Base-by-base conservation (phyloP, 345 rosid species). In the Camelina laxa region DNA sequence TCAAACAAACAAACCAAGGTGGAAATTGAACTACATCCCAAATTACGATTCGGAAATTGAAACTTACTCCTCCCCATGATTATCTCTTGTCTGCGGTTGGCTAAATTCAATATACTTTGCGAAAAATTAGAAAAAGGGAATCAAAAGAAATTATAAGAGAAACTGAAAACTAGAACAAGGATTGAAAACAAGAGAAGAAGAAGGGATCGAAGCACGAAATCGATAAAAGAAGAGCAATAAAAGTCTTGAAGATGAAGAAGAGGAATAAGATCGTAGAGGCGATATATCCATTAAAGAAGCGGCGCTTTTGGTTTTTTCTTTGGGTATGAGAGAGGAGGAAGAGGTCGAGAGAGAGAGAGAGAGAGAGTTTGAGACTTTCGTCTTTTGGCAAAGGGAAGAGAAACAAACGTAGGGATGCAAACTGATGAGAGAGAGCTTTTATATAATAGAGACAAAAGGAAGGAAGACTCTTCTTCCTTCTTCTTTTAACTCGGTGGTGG, bases 11-110 rank as follows among this genome's bases (percentile, higher is more conserved):
- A 50, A 70, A 70, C 19, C 65, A 42, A 74, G n/a, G 49, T 47
- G 58, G 30, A 51, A 33, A 7, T 73, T 7, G 20, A 62, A 53
- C 33, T 36, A 49, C 4, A 24, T 3, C 4, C 4, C 48, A 14
- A 33, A 35, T 64, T 6, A 3, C 60, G 17, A 61, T 53, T 17
- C 7, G 16, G 16, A 67, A 17, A 57, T 12, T 65, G 11, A 56
- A 36, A 61, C 90, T 84, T 80, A 92, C 98, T 91, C 67, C 78
- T 88, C 69, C 97, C 95, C 98, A 92, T 92, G 77, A 63, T 68
- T 41, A 17, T 41, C 10, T 41, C 10, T 21, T 31, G 16, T 19
- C 53, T 62, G 69, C 48, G 72, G 73, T 69, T 75, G 30, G 30
- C 30, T 27, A 27, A 60, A 77, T 49, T 69, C 51, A 6, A 44